phyloP scores from a whole-genome alignment of 2,329 filamentous ascomycete species.

The Fusarium solani-melongenae region DNA sequence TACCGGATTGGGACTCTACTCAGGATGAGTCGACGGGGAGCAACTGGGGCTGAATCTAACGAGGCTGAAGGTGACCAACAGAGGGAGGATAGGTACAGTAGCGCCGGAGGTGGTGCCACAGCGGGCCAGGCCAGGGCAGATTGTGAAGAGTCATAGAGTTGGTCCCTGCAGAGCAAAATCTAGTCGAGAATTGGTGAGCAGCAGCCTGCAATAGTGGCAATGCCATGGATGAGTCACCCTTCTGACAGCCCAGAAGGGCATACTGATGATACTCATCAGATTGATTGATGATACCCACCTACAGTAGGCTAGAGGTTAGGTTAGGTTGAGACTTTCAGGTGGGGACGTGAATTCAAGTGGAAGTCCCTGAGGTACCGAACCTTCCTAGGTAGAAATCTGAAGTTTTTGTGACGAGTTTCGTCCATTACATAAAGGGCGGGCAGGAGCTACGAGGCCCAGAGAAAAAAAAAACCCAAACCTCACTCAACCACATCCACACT shows the following conservation, averaged over 20 bases:
- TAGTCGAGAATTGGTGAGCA: background rate
- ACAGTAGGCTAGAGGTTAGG: background rate
- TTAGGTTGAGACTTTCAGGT: background rate
- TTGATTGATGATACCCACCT: background rate
- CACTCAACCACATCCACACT: conserved; percentile 24
- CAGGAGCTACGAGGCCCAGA: conserved; percentile 35
- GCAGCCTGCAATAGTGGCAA: background rate
- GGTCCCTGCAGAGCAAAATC: background rate
- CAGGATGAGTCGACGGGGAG: conserved; percentile 37
- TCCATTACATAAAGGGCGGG: conserved; percentile 40
- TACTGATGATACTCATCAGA: background rate
- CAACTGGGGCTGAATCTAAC: conserved; percentile 5
- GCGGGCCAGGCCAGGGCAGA: background rate
- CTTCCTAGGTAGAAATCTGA: background rate
- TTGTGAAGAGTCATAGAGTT: background rate
- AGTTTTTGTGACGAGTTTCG: background rate
- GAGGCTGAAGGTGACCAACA: background rate
- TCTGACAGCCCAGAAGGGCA: background rate
- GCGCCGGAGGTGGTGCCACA: background rate
- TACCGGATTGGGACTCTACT: conserved; percentile 32
- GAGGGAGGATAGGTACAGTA: background rate
- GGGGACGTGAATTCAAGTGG: conserved; percentile 4
- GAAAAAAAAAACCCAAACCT: conserved; percentile 32
- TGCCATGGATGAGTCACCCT: background rate
- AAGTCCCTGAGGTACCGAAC: background rate